These are phyloP conservation scores for Botrytis aclada DNA, from an alignment of 2,329 filamentous ascomycete species.

Conservation along the genomic window DNA sequence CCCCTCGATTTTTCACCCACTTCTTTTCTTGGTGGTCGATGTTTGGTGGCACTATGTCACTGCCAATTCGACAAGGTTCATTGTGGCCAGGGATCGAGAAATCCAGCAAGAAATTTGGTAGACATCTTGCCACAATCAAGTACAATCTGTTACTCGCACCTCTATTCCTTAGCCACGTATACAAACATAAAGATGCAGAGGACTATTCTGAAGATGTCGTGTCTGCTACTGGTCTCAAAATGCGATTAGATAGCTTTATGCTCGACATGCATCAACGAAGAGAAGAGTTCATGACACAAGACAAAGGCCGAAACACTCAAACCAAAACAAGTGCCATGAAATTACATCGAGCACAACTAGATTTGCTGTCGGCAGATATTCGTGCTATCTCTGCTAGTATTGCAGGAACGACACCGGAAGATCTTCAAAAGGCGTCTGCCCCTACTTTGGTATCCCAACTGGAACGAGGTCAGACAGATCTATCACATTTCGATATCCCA, in stretches of 20 bases:
- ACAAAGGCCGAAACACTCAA: constrained; percentile 71
- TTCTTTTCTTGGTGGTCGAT: constrained; percentile 98
- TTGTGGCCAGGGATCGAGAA: constrained; percentile 93
- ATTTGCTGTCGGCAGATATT: constrained; percentile 87
- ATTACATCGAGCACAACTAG: constrained; percentile 90
- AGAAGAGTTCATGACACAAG: constrained; percentile 83
- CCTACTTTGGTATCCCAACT: constrained; percentile 51
- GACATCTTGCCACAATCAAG: constrained; percentile 97
- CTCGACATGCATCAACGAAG: constrained; percentile 91
- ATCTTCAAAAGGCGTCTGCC: constrained; percentile 60
- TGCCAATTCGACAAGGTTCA: constrained; percentile 87
- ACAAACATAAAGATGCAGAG: constrained; percentile 95
- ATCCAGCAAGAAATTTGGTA: constrained; percentile 96
- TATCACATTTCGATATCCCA: constrained; percentile 90
- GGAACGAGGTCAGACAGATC: constrained; percentile 59
- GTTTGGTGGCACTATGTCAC: constrained; percentile 90
- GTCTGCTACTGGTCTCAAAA: constrained; percentile 93
- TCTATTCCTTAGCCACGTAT: constrained; percentile 92
- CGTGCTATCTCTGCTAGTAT: constrained; percentile 91
- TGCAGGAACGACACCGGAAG: constrained; percentile 72
- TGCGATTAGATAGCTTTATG: constrained; percentile 95
- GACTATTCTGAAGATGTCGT: constrained; percentile 76
- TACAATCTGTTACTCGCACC: constrained; percentile 92
- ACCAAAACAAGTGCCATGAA: constrained; percentile 88
- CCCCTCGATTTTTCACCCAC: constrained; percentile 94